A percentile compares a stretch with the other conserved stretches of the same genome.
Evolutionary conservation across 306 rosid genomes (phyloP).

Genomic region (Rosa multiflora): DNA sequence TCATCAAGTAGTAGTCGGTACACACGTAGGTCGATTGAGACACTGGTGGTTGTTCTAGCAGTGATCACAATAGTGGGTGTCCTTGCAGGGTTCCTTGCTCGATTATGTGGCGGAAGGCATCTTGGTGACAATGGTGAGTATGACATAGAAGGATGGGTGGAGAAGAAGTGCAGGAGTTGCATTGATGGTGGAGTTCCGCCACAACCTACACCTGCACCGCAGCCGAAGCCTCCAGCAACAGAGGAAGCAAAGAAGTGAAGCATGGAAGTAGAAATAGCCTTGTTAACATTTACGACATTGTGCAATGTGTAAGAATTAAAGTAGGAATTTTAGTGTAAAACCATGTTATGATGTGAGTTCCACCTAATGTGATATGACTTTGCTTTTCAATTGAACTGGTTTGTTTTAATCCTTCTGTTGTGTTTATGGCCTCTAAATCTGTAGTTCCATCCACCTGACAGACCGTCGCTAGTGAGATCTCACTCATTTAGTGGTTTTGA

Average conservation of each 20-base stretch:
- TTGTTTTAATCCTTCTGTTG: neutral
- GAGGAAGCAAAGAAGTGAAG: slow-evolving; percentile 49
- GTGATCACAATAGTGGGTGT: slow-evolving; percentile 70
- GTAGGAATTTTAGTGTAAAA: neutral
- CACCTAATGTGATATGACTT: neutral
- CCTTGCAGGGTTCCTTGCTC: slow-evolving; percentile 69
- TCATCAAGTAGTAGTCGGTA: slow-evolving; percentile 28
- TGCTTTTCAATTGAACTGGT: neutral
- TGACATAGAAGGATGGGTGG: slow-evolving; percentile 92
- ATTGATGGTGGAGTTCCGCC: slow-evolving; percentile 63
- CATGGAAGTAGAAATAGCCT: neutral
- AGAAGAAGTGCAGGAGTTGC: slow-evolving; percentile 75
- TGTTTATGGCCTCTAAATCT: neutral
- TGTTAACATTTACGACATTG: neutral
- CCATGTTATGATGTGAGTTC: slow-evolving; percentile 3
- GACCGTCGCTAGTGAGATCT: neutral
- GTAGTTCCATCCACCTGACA: neutral
- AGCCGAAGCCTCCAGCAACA: slow-evolving; percentile 41
- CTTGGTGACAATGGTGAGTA: slow-evolving; percentile 60
- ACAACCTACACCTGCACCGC: slow-evolving; percentile 28
- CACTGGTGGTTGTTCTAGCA: slow-evolving; percentile 73
- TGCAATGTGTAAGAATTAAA: neutral
- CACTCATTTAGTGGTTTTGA: neutral
- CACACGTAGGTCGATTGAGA: slow-evolving; percentile 64
- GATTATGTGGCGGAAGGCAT: slow-evolving; percentile 81